Percentiles rank a stretch among this genome's conserved stretches.
Evolutionary conservation across 306 rosid genomes (phyloP).

Genomic region (Elaeagnus macrophylla): DNA sequence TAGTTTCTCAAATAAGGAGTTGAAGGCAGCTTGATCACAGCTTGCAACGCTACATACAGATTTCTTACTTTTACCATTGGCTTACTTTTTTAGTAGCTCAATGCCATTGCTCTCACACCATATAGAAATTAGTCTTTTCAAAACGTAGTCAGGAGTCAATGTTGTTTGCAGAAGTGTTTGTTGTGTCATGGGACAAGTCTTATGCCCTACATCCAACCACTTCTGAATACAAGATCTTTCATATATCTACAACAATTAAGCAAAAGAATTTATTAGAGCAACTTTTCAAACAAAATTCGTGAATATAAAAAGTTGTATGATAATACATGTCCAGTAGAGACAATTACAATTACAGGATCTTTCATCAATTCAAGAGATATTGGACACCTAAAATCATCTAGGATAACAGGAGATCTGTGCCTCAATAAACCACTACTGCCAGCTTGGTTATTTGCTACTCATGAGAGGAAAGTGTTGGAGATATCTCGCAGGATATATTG

Average conservation of each 20-base stretch:
- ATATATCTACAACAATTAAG: slow-evolving; percentile 55
- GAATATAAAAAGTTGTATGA: slow-evolving; percentile 4
- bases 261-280: slow-evolving; percentile 6
- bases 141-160: slow-evolving; percentile 88
- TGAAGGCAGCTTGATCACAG: no score
- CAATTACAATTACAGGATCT: slow-evolving; percentile 95
- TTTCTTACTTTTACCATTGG: slow-evolving; percentile 55
- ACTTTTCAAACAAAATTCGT: background rate
- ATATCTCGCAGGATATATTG: no score
- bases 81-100: slow-evolving; percentile 77
- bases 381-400: slow-evolving; percentile 96
- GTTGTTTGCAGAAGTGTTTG: slow-evolving; percentile 79
- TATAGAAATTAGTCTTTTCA: slow-evolving; percentile 84
- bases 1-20: no score
- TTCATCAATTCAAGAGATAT: slow-evolving; percentile 92
- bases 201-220: slow-evolving; percentile 96
- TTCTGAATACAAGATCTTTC: slow-evolving; percentile 91
- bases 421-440: slow-evolving; percentile 34
- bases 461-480: no score
- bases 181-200: slow-evolving; percentile 93
- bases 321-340: slow-evolving; percentile 92
- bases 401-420: slow-evolving; percentile 94
- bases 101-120: slow-evolving; percentile 99
- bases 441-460: no score
- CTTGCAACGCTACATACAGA: no score